Base-by-base conservation (phyloP, 768 basidiomycete genomes). In the Boletus sensibilis region DNA sequence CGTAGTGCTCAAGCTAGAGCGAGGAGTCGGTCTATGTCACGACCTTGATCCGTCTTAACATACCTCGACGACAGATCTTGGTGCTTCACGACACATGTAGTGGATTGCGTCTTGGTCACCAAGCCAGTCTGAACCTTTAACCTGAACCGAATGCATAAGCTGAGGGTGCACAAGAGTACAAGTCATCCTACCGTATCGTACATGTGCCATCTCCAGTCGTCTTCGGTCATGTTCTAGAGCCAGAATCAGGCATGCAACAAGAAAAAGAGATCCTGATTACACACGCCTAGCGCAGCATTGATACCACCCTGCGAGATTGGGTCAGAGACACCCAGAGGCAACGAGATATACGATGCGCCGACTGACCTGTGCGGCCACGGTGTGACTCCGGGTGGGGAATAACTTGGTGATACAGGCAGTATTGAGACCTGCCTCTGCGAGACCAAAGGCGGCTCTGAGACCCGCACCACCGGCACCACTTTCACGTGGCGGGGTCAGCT, bases 161-260 rank as follows among this genome's bases (percentile, higher is more conserved):
- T 35, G 62, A 60, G 31, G 11, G 34, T 39, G 37, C 31, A n/a
- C 23, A 33, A 39, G 41, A 42, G 43, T 53, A 45, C 34, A 43
- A 21, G 35, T 46, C 7, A 55, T 74, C 88, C 66, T 71, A 92
- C 92, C 50, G 92, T 94, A 70, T 93, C 92, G 68, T 94, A 96
- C 94, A 96, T 97, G 71, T 97, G 95, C 95, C 94, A 97, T 75
- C 94, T 79, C 94, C 95, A 98, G 72, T 98, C 94, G 68, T 98
- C 97, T 76, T 99, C 97, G 5, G 94, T 97, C 94, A 98, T 95
- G 78, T 98, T 97, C 87, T 93, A 69, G 34, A 49, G 31, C 43
- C 14, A 35, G 21, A 21, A 31, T 45, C 35, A 52, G 55, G 21
- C 39, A 12, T 44, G 60, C 21, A 50, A 64, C 59, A 2, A 57